Base-by-base conservation (phyloP, 2,329 filamentous ascomycete genomes). In the Botrytis galanthina region DNA sequence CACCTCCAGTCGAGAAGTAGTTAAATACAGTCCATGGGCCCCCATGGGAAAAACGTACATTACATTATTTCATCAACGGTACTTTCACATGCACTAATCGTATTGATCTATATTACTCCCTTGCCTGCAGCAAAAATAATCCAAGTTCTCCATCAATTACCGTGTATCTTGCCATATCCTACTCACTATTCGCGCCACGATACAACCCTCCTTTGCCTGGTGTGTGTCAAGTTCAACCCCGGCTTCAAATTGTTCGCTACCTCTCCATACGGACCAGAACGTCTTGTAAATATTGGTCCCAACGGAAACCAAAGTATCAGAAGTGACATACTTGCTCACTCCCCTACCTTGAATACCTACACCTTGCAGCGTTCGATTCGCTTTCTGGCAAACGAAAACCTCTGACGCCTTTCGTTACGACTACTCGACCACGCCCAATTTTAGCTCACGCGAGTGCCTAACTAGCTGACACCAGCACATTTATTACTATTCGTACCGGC, bases 221-320 rank as follows among this genome's bases (percentile, higher is more conserved):
- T 57, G 46, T 29, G 59, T 39, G 60, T 62, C 60, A 62, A 39
- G 51, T 29, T 54, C 42, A 66, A 54, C 46, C 63, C 46, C 35
- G 64, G 46, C 26, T 29, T 54, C 46, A 54, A 48, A 16, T 42
- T 42, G 37, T 39, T 54, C 68, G 26, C 39, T 37, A 63, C 54
- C 22, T n/a, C 69, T 63, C 62, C 62, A 16, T 42, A 22, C 16
- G 14, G n/a, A 57, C 37, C 60, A 26, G 39, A 26, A 18, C 22
- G 22, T 37, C 39, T 69, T 42, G 37, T 59, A 44, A 20, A 44
- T 26, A 42, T 57, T 37, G 35, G 35, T 32, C 37, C 48, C 37
- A 57, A 69, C 66, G 66, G 66, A 57, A 69, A 69, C 35, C 26
- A 68, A 57, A 42, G 48, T 68, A 29, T 54, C 26, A 68, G 63